These are phyloP conservation scores for Rhynchospora breviuscula DNA, from an alignment of 176 grass and related monocot species.

Conservation along the genomic window DNA sequence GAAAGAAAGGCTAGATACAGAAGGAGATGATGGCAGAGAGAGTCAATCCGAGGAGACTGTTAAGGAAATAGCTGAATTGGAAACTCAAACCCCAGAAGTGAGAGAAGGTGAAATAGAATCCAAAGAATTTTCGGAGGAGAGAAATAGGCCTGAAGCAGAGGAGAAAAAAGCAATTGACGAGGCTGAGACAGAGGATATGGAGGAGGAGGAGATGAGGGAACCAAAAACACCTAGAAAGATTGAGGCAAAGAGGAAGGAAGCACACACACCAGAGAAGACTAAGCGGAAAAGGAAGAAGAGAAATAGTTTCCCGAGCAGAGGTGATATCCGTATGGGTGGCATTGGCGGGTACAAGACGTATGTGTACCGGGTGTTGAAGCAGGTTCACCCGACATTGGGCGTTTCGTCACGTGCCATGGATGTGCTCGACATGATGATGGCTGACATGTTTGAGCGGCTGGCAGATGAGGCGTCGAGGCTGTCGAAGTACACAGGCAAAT, in stretches of 20 bases:
- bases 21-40: background rate
- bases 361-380: slow-evolving; percentile 84
- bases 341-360: slow-evolving; percentile 66
- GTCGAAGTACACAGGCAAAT: slow-evolving; percentile 1
- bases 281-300: slow-evolving; percentile 6
- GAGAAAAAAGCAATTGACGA: background rate
- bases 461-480: slow-evolving; percentile 58
- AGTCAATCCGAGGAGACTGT: background rate
- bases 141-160: background rate
- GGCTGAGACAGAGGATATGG: background rate
- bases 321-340: slow-evolving; percentile 29
- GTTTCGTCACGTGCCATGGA: slow-evolving; percentile 54
- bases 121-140: background rate
- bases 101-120: slow-evolving; percentile 5
- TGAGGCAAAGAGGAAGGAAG: background rate
- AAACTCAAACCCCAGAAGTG: slow-evolving; percentile 3
- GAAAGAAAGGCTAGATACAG: background rate
- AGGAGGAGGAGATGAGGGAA: background rate
- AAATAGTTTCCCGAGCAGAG: background rate
- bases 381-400: slow-evolving; percentile 70
- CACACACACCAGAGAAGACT: background rate
- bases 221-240: background rate
- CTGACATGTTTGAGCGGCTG: slow-evolving; percentile 80
- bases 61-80: background rate
- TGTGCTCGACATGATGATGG: slow-evolving; percentile 75